Percentiles rank a stretch among this genome's conserved stretches.
phyloP scores from a whole-genome alignment of 495 filamentous ascomycete species.

The Penicillium soppii region DNA sequence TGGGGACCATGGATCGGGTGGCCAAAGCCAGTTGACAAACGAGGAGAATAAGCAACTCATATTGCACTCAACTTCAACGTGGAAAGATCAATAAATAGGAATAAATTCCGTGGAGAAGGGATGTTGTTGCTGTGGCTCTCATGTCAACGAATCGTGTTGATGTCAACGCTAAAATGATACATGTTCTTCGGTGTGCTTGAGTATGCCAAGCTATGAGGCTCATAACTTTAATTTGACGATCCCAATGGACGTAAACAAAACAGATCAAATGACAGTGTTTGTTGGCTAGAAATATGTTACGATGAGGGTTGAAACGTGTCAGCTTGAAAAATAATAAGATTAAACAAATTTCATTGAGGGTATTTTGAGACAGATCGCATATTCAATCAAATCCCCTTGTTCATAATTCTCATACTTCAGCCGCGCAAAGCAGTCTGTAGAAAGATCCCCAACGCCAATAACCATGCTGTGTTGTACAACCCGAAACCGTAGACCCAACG shows the following conservation, averaged over 20 bases:
- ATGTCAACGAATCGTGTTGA: background rate
- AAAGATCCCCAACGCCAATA: conserved; percentile 5
- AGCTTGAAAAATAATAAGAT: background rate
- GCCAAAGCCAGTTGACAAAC: background rate
- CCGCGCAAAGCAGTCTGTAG: background rate
- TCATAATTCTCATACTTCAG: background rate
- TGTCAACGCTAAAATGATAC: too few species aligned
- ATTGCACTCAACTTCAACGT: background rate
- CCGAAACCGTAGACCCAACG: background rate
- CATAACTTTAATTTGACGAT: too few species aligned
- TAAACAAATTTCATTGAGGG: background rate
- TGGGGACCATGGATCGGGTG: background rate
- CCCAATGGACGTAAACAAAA: too few species aligned
- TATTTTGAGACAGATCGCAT: background rate
- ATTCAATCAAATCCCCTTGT: background rate
- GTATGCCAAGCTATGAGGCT: too few species aligned
- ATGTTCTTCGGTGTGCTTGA: too few species aligned
- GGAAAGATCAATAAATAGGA: background rate
- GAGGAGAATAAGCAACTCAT: background rate
- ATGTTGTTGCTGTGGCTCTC: background rate
- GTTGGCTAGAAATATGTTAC: too few species aligned
- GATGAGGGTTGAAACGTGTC: too few species aligned
- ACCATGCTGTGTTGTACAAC: conserved; percentile 1
- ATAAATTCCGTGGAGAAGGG: background rate
- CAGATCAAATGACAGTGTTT: too few species aligned